Evolutionary conservation across 2,329 filamentous ascomycete species (phyloP).

Genomic region (Teratosphaeria epicoccoides): DNA sequence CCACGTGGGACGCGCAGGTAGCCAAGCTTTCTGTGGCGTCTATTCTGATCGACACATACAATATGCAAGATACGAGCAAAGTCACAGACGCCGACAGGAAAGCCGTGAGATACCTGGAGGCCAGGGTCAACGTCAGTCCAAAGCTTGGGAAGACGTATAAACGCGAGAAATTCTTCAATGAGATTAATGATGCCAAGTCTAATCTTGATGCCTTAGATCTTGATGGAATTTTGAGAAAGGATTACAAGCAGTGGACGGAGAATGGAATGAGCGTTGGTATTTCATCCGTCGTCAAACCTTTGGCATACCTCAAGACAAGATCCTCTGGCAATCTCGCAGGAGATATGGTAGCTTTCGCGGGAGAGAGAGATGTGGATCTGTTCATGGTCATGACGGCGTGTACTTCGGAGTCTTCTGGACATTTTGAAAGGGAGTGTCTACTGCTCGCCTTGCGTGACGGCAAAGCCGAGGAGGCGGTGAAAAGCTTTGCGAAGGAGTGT

Average conservation of each 20-base stretch:
- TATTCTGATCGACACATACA: slow-evolving; percentile 62
- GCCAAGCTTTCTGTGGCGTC: slow-evolving; percentile 59
- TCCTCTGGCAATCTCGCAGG: slow-evolving; percentile 42
- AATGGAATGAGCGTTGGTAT: slow-evolving; percentile 51
- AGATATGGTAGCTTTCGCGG: slow-evolving; percentile 43
- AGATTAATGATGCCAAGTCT: slow-evolving; percentile 55
- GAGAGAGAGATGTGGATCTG: slow-evolving; percentile 51
- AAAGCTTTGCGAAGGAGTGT: slow-evolving; percentile 43
- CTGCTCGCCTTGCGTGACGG: slow-evolving; percentile 48
- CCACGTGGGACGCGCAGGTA: slow-evolving; percentile 46
- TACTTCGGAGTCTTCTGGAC: slow-evolving; percentile 36
- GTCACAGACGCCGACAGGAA: slow-evolving; percentile 51
- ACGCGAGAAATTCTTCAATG: slow-evolving; percentile 46
- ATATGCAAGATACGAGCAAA: slow-evolving; percentile 50
- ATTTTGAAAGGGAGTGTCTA: slow-evolving; percentile 56
- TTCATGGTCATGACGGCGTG: slow-evolving; percentile 61
- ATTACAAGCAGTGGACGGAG: slow-evolving; percentile 72
- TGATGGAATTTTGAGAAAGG: slow-evolving; percentile 63
- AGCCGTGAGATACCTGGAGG: slow-evolving; percentile 51
- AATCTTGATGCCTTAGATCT: slow-evolving; percentile 52
- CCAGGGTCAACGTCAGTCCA: slow-evolving; percentile 34
- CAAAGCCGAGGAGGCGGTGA: slow-evolving; percentile 39
- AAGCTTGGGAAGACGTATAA: slow-evolving; percentile 38
- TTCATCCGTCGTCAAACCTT: slow-evolving; percentile 51
- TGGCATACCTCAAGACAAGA: slow-evolving; percentile 49